Percentiles rank a stretch among this genome's conserved stretches.
phyloP scores from a whole-genome alignment of 202 grass and related monocot genomes.

The Eragrostis tef region DNA sequence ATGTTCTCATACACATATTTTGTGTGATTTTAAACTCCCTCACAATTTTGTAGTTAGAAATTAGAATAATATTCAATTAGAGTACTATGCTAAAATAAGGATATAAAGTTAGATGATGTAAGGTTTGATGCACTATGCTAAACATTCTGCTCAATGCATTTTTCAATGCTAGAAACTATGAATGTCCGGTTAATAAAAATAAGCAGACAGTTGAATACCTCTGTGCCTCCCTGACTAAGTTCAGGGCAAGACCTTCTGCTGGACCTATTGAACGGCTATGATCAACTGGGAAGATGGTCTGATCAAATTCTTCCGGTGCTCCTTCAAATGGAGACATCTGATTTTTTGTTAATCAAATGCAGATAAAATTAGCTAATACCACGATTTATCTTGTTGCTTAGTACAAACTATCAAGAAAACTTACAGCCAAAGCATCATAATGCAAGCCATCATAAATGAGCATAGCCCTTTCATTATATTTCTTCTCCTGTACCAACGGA shows the following conservation, averaged over 20 bases:
- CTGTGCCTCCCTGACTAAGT: constrained; percentile 80
- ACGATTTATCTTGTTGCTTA: constrained; percentile 5
- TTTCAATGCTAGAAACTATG: constrained; percentile 3
- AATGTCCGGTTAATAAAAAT: background rate
- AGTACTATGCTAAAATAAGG: background rate
- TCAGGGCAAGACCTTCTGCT: constrained; percentile 74
- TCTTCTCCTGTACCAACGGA: constrained; percentile 67
- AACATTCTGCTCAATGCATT: background rate
- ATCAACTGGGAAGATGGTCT: constrained; percentile 78
- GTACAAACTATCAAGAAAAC: constrained; percentile 39
- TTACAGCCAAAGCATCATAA: constrained; percentile 96
- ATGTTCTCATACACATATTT: background rate
- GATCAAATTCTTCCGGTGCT: constrained; percentile 95
- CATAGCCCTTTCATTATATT: constrained; percentile 79
- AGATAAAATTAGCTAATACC: constrained; percentile 33
- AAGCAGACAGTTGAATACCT: constrained; percentile 52
- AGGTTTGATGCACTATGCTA: background rate
- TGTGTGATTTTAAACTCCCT: background rate
- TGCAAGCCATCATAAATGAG: constrained; percentile 95
- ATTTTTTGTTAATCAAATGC: constrained; percentile 22
- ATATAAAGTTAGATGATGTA: background rate
- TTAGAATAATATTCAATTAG: background rate
- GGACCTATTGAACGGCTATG: constrained; percentile 67
- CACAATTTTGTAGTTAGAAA: background rate
- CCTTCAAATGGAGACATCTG: constrained; percentile 89